A percentile compares a stretch with the other conserved stretches of the same genome.
Conservation (phyloP, 2,329 filamentous ascomycete genomes). For the Xylaria multiplex region DNA sequence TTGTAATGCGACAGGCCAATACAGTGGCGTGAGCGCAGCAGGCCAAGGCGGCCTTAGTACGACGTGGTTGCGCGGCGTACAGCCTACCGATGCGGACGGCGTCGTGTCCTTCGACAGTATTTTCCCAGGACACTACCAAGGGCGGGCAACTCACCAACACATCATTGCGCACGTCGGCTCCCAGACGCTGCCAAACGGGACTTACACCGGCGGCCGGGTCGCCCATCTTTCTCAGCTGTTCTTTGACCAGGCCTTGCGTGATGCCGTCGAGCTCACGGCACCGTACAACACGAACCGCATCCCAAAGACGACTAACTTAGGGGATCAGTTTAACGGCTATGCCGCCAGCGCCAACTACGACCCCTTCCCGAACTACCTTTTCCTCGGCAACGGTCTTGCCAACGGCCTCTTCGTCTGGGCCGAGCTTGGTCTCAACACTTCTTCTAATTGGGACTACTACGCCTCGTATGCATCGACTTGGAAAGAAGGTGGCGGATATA, state of each 20-base stretch:
- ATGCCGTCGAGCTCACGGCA: slow-evolving; percentile 50
- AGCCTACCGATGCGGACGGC: slow-evolving; percentile 57
- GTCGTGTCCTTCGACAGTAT: slow-evolving; percentile 60
- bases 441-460: slow-evolving; percentile 47
- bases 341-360: slow-evolving; percentile 51
- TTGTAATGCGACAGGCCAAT: slow-evolving; percentile 58
- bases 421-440: slow-evolving; percentile 46
- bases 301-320: slow-evolving; percentile 44
- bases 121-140: slow-evolving; percentile 57
- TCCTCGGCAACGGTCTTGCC: slow-evolving; percentile 39
- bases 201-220: slow-evolving; percentile 51
- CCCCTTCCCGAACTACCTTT: slow-evolving; percentile 62
- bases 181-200: slow-evolving; percentile 51
- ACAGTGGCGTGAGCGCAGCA: slow-evolving; percentile 50
- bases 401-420: slow-evolving; percentile 48
- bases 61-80: slow-evolving; percentile 60
- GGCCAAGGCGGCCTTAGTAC: slow-evolving; percentile 51
- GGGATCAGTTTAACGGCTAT: slow-evolving; percentile 48
- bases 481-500: slow-evolving; percentile 48
- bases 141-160: slow-evolving; percentile 56
- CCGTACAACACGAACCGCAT: slow-evolving; percentile 54
- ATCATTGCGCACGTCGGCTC: slow-evolving; percentile 52
- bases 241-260: slow-evolving; percentile 53
- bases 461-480: slow-evolving; percentile 45
- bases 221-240: slow-evolving; percentile 58